These are phyloP conservation scores for Candolleomyces aberdarensis DNA, from an alignment of 768 basidiomycete genomes.

Conservation along the genomic window DNA sequence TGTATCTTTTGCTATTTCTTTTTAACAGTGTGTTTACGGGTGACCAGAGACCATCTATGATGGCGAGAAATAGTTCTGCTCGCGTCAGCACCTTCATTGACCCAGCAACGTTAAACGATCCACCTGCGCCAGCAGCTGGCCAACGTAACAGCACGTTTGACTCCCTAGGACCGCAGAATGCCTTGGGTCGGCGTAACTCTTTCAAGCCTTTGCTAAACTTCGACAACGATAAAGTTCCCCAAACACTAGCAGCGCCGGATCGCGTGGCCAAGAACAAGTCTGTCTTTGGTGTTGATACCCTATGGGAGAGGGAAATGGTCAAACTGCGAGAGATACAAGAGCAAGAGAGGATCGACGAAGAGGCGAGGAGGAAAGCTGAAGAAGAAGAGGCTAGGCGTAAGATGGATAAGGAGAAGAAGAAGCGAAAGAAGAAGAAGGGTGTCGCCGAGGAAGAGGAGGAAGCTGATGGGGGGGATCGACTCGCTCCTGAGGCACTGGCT, in stretches of 20 bases:
- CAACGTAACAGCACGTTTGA: constrained; percentile 44
- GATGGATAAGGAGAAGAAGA: constrained; percentile 45
- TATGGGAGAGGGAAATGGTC: constrained; percentile 87
- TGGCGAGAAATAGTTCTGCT: constrained; percentile 59
- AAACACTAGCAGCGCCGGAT: constrained; percentile 18
- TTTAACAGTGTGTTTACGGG: constrained; percentile 75
- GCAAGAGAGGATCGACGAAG: constrained; percentile 56
- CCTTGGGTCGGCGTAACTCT: constrained; percentile 47
- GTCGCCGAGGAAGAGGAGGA: constrained; percentile 11
- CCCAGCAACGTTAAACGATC: constrained; percentile 51
- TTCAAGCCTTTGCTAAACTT: constrained; percentile 69
- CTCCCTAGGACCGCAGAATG: constrained; percentile 32
- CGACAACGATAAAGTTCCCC: constrained; percentile 46
- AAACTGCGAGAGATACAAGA: constrained; percentile 80
- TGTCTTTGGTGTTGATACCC: constrained; percentile 91
- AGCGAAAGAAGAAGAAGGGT: constrained; percentile 40
- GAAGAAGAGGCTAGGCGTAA: constrained; percentile 44
- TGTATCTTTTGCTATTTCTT: not conserved
- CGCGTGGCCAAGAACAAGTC: constrained; percentile 47
- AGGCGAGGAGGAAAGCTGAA: constrained; percentile 44
- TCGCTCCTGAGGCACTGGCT: constrained; percentile 5
- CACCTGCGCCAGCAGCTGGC: constrained; percentile 32
- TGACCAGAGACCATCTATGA: constrained; percentile 90
- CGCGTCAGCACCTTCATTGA: constrained; percentile 74
- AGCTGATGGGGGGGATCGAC: constrained; percentile 9